Evolutionary conservation across 1,284 basidiomycete genomes (phyloP).

Genomic region (Ustilago cynodontis): DNA sequence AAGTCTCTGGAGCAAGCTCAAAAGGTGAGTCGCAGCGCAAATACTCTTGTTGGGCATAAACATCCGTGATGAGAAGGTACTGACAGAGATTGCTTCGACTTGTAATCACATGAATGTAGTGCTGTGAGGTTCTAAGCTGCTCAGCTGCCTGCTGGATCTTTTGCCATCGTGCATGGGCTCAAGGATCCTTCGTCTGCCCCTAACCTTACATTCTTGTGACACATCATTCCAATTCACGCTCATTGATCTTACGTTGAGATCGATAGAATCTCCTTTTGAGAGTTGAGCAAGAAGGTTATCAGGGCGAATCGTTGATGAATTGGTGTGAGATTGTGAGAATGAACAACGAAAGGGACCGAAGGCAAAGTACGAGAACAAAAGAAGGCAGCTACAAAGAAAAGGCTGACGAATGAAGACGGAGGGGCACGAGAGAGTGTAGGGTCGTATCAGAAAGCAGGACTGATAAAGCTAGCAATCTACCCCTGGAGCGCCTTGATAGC

Average conservation of each 20-base stretch:
- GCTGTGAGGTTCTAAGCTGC: neutral
- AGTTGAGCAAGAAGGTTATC: no score
- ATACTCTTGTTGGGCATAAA: neutral
- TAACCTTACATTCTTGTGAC: neutral
- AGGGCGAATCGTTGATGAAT: neutral
- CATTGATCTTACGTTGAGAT: no score
- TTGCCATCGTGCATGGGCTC: no score
- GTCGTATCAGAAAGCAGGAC: neutral
- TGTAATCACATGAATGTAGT: neutral
- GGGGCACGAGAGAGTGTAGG: no score
- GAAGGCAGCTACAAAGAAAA: no score
- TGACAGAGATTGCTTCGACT: neutral
- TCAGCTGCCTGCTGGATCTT: neutral
- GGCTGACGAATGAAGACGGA: neutral
- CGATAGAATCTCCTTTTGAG: no score
- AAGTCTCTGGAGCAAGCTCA: neutral
- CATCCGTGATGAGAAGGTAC: neutral
- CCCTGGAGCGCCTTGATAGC: constrained; percentile 36
- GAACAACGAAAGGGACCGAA: neutral
- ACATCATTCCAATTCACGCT: no score
- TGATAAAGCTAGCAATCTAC: no score
- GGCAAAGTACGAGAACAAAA: neutral
- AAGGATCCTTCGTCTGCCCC: no score
- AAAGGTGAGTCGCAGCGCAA: neutral
- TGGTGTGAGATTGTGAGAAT: neutral